Percentiles rank a stretch among this genome's conserved stretches.
Evolutionary conservation across 306 rosid species (phyloP).

Genomic region (Lathyrus oleraceus): DNA sequence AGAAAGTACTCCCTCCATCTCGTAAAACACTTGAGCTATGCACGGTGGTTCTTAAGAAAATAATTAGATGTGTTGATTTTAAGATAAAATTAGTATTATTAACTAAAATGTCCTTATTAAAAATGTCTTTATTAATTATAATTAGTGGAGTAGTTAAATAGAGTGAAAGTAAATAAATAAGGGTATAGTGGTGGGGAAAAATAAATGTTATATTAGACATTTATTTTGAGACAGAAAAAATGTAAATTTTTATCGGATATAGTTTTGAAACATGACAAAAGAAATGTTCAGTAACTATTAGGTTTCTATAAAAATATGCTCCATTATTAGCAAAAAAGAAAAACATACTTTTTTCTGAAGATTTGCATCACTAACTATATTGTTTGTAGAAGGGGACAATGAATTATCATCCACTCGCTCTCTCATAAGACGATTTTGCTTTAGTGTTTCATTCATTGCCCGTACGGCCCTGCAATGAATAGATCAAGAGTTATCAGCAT

Average conservation of each 20-base stretch:
- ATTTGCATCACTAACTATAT: constrained; percentile 34
- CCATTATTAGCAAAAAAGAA: constrained; percentile 31
- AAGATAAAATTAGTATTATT: no score
- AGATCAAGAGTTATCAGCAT: constrained; percentile 37
- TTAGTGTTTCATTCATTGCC: constrained; percentile 95
- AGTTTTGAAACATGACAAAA: neutral
- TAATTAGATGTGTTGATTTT: no score
- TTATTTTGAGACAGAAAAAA: no score
- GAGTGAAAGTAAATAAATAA: no score
- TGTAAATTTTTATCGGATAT: neutral
- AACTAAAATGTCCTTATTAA: no score
- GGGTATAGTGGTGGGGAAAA: no score
- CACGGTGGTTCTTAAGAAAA: no score
- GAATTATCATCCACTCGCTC: constrained; percentile 68
- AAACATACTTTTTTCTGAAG: constrained; percentile 51
- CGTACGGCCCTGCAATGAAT: constrained; percentile 81
- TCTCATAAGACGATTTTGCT: constrained; percentile 87
- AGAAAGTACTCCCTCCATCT: no score
- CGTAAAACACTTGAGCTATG: no score
- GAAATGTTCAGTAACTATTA: constrained; percentile 21
- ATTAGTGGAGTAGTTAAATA: no score
- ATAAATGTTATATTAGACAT: no score
- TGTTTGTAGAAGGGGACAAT: constrained; percentile 54
- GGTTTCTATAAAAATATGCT: constrained; percentile 34
- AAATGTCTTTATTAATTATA: no score